Base-by-base conservation (phyloP, 176 grass and related monocot genomes). In the Tillandsia leiboldiana region DNA sequence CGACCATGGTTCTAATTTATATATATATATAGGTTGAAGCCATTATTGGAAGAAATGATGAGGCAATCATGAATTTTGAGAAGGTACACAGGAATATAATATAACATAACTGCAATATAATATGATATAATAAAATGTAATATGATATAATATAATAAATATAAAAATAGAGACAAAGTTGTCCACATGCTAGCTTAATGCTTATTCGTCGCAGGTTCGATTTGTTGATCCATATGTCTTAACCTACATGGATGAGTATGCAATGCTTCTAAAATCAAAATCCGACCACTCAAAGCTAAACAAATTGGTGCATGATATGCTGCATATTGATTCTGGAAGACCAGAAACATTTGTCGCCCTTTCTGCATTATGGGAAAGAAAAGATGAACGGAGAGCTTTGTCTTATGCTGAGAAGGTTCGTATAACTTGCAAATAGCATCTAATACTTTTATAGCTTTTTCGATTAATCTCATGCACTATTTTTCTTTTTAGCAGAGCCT, bases 211-310 rank as follows among this genome's bases (percentile, higher is more conserved):
- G 26, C 77, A 92, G 93, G 89, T 79, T 81, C 86, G 84, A 56
- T 78, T 88, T 61, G 81, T 90, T 74, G 93, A 97, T 67, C 89
- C 89, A 77, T 81, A 83, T 75, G 67, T 92, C 63, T 77, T 97
- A 65, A 85, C 89, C 65, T 97, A 90, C 73, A 92, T 97, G 93
- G 93, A 97, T 85, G 93, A 97, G 75, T 92, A 92, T 72, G 93
- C 93, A 68, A 97, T 97, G 51, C 82, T 97, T 72, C 78, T 97
- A 66, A 97, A 97, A 63, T 76, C 75, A 53, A 92, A 97, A 67
- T 84, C 89, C 9, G 89, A 97, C 66, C 77, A 83, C 57, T 73
- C 80, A 51, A 97, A 87, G 78, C 84, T 97, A 79, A 97, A 92
- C 74, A 97, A 92, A 73, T 72, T 97, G 79, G 86, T 97, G 9